phyloP scores from a whole-genome alignment of 176 grass and related monocot genomes.

The Ananas comosus region DNA sequence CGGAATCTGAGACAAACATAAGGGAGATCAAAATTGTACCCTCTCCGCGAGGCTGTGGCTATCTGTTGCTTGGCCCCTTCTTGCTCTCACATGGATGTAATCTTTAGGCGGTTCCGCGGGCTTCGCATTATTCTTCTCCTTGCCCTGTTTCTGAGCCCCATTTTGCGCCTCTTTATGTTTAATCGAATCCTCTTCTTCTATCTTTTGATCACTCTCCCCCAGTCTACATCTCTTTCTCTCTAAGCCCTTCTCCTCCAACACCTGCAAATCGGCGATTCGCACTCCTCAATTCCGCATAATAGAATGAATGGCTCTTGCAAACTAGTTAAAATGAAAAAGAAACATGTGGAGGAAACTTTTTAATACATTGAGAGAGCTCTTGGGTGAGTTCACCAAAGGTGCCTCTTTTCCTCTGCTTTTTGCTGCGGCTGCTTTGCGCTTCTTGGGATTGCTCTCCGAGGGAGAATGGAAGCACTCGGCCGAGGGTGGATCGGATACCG shows the following conservation, averaged over 20 bases:
- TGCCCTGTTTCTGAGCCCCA: conserved; percentile 32
- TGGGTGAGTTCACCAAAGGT: conserved; percentile 28
- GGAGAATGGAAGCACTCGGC: conserved; percentile 15
- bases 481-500: conserved; percentile 50
- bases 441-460: conserved; percentile 48
- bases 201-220: conserved; percentile 9
- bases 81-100: conserved; percentile 95
- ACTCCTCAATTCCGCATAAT: neutral
- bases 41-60: conserved; percentile 41
- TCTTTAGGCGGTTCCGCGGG: conserved; percentile 64
- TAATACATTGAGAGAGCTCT: conserved; percentile 17
- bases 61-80: conserved; percentile 88
- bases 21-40: conserved; percentile 33
- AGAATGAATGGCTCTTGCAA: neutral
- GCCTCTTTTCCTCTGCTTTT: conserved; percentile 69
- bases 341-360: neutral
- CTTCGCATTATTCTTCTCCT: conserved; percentile 53
- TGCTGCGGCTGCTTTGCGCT: conserved; percentile 54
- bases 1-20: neutral
- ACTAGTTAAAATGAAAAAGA: neutral
- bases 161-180: conserved; percentile 55
- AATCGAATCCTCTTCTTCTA: conserved; percentile 6
- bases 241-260: conserved; percentile 25
- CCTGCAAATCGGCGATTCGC: conserved; percentile 22
- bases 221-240: conserved; percentile 50